Base-by-base conservation (phyloP, 2,329 filamentous ascomycete species). In the Aureobasidium lini region DNA sequence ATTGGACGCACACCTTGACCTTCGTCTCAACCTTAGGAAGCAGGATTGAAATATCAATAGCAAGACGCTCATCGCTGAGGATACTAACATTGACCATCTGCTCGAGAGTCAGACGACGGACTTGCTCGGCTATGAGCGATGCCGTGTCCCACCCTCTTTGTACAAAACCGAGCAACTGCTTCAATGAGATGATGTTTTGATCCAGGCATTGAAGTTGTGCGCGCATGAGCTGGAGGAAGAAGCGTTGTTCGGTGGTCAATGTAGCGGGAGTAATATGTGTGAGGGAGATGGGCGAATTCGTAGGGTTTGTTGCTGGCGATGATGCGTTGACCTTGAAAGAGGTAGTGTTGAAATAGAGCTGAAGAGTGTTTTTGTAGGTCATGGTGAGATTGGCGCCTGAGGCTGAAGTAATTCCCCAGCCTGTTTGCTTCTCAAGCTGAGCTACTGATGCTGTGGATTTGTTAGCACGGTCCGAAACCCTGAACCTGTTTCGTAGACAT, bases 201-300 rank as follows among this genome's bases (percentile, higher is more conserved):
- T 79, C 75, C 43, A 90, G 72, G 1, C 77, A 81, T 49, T 86
- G 83, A 43, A 89, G 75, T 60, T 86, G 81, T 60, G 88, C 85
- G 44, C 85, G 81, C 60, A 92, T 84, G 66, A 84, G 82, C 66
- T 88, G 83, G 7, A 93, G 74, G 69, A 91, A 89, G 73, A 92
- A 92, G 39, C 88, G 85, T 65, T 84, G 86, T 68, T 88, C 87
- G 0, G 81, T 79, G 1, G 84, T 85, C 56, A 84, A 71, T 7
- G 40, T 43, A 44, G 82, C 77, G 54, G 76, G 78, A 29, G 81
- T 86, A 63, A 90, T 82, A 70, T 90, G 90, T 72, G 82, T 84
- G 0, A 92, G 75, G 61, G 88, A 86, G 64, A 92, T 87, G 23
- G 77, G 78, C 72, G 65, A 50, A 69, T 74, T 61, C 53, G 43